Evolutionary conservation across 1,139 yeast genomes (phyloP), one percentile per base, ranked within the genome.

Genomic region (Meyerozyma smithsonii): DNA sequence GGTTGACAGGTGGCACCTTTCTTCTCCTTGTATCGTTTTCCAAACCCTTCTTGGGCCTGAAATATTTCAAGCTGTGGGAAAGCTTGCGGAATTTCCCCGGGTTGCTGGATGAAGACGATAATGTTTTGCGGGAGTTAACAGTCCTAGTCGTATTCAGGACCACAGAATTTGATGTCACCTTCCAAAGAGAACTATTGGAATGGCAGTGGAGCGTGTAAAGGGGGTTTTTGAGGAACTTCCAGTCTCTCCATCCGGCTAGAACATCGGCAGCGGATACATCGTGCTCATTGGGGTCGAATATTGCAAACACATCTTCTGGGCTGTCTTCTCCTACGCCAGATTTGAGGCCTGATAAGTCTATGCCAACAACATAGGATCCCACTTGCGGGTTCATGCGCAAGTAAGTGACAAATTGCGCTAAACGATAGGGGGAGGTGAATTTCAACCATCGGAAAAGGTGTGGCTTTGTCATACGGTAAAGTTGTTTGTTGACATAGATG

Each of bases 181-280:
- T 62, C 4, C 64, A 55, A 30, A 64, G 49, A 28, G 43, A 46
- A 10, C 45, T 32, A 1, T 51, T 41, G 4, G 55, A 49, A 5
- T 46, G 47, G 2, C 54, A 45, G 41, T 59, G 65, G 19, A 60
- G 48, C 1, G 71, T 55, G 55, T 84, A 84, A 21, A 84, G 56
- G 1, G 90, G 86, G 56, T 84, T 88, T 36, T 74, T 75, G 45
- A 84, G 72, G 50, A 74, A 81, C 51, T 85, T 82, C 95, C 95
- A 85, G 58, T 87, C 96, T 54, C 95, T 72, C 96, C 96, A 87
- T 11, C 92, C 84, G 0, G 95, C 92, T 35, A 67, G 56, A 4
- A 61, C 58, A 28, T 56, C 53, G 7, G 55, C 46, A 5, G 43
- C 46, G 21, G 50, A 47, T 8, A 47, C 41, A 28, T 40, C 41